These are phyloP conservation scores for Tylopilus balloui DNA, from an alignment of 768 basidiomycete species.

Conservation along the genomic window DNA sequence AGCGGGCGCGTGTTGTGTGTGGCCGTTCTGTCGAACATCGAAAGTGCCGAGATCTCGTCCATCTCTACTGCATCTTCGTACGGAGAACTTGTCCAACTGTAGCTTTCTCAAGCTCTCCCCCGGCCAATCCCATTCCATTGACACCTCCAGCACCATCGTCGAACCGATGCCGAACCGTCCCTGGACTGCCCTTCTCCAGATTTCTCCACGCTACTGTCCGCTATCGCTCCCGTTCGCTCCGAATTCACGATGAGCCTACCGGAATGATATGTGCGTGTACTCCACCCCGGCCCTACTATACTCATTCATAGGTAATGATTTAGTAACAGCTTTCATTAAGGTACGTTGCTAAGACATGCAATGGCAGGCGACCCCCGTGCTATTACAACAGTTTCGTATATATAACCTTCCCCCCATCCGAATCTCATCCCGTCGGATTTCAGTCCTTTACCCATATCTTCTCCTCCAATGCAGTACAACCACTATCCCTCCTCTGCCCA, in stretches of 20 bases:
- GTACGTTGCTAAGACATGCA: constrained; percentile 35
- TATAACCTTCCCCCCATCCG: constrained; percentile 25
- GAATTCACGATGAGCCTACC: constrained; percentile 31
- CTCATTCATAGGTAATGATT: constrained; percentile 35
- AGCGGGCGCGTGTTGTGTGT: constrained; percentile 9
- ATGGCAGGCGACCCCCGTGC: constrained; percentile 34
- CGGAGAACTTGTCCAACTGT: constrained; percentile 24
- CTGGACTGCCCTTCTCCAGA: constrained; percentile 23
- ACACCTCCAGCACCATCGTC: constrained; percentile 33
- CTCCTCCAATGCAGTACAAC: constrained; percentile 28
- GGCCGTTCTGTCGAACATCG: constrained; percentile 14
- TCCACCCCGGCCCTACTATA: constrained; percentile 33
- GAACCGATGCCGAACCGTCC: constrained; percentile 23
- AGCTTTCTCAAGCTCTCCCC: constrained; percentile 24
- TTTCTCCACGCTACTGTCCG: constrained; percentile 24
- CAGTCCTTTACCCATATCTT: constrained; percentile 3
- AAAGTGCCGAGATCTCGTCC: constrained; percentile 22
- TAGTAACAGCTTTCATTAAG: constrained; percentile 37
- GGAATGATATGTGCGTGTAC: constrained; percentile 32
- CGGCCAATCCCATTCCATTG: constrained; percentile 29
- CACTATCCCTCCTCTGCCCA: constrained; percentile 20
- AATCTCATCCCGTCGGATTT: constrained; percentile 9
- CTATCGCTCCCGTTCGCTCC: constrained; percentile 29
- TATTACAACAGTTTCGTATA: constrained; percentile 34
- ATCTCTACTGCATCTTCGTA: constrained; percentile 16